Percentiles rank a stretch among this genome's conserved stretches.
Conservation (phyloP, 169 alveolate species). For the Cryptosporidium meleagridis region DNA sequence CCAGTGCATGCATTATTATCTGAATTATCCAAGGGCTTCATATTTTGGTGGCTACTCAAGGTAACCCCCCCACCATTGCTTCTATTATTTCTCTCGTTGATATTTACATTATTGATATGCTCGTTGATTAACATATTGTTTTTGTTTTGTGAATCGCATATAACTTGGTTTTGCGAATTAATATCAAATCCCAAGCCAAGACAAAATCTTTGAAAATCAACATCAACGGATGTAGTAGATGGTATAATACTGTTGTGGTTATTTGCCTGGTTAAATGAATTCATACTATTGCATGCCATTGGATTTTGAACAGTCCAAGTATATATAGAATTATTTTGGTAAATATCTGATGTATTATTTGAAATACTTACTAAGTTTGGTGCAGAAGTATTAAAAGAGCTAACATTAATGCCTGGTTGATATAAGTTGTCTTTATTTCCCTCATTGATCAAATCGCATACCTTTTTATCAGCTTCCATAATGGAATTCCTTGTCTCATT, state of each 20-base stretch:
- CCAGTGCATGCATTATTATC: neutral
- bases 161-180: neutral
- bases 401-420: conserved; percentile 22
- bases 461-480: conserved; percentile 2
- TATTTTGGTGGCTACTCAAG: neutral
- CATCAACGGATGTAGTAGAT: conserved; percentile 58
- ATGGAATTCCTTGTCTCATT: conserved; percentile 8
- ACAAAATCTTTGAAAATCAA: conserved; percentile 71
- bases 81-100: neutral
- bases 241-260: neutral
- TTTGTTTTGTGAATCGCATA: conserved; percentile 6
- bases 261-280: conserved; percentile 40
- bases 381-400: conserved; percentile 1
- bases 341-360: conserved; percentile 31
- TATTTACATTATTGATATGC: conserved; percentile 1
- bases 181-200: conserved; percentile 69
- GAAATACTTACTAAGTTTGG: conserved; percentile 13
- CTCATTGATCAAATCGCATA: conserved; percentile 29
- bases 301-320: conserved; percentile 74
- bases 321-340: conserved; percentile 66
- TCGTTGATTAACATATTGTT: conserved; percentile 7
- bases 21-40: neutral
- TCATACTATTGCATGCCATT: conserved; percentile 24
- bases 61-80: neutral
- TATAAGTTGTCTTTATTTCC: conserved; percentile 30